These are phyloP conservation scores for Gautieria morchelliformis DNA, from an alignment of 768 basidiomycete genomes.

Conservation along the genomic window DNA sequence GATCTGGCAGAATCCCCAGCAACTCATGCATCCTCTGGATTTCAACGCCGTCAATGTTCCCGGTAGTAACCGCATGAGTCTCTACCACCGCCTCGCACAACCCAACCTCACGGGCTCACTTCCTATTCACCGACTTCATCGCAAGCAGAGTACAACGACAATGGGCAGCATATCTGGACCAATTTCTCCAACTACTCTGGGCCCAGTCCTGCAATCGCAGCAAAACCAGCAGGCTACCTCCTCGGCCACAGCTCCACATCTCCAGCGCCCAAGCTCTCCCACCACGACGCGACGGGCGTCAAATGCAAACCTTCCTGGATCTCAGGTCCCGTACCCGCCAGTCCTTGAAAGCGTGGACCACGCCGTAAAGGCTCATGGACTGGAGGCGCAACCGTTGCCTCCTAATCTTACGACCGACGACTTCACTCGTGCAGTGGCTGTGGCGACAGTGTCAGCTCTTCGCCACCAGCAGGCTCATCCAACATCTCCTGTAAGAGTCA, in stretches of 20 bases:
- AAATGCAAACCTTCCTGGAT: constrained; percentile 18
- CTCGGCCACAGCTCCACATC: constrained; percentile 15
- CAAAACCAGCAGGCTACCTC: constrained; percentile 9
- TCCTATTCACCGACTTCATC: constrained; percentile 25
- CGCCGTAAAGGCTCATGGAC: constrained; percentile 52
- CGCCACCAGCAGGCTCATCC: constrained; percentile 63
- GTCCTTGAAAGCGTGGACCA: constrained; percentile 72
- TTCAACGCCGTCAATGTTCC: constrained; percentile 30
- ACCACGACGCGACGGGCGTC: constrained; percentile 49
- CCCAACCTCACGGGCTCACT: constrained; percentile 18
- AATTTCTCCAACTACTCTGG: neutral
- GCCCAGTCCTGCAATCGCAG: neutral
- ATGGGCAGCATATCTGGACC: constrained; percentile 27
- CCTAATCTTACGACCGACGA: constrained; percentile 72
- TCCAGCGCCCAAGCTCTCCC: constrained; percentile 7
- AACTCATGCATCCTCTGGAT: constrained; percentile 60
- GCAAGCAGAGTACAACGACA: constrained; percentile 37
- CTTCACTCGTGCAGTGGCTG: constrained; percentile 88
- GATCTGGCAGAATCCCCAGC: constrained; percentile 98
- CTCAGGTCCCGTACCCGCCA: constrained; percentile 37
- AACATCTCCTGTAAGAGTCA: constrained; percentile 38
- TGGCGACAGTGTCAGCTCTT: constrained; percentile 85
- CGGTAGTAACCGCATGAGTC: constrained; percentile 39
- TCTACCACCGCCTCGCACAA: constrained; percentile 52
- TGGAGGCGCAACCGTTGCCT: constrained; percentile 47